phyloP scores from a whole-genome alignment of 2,329 filamentous ascomycete genomes.

The Venturia effusa region DNA sequence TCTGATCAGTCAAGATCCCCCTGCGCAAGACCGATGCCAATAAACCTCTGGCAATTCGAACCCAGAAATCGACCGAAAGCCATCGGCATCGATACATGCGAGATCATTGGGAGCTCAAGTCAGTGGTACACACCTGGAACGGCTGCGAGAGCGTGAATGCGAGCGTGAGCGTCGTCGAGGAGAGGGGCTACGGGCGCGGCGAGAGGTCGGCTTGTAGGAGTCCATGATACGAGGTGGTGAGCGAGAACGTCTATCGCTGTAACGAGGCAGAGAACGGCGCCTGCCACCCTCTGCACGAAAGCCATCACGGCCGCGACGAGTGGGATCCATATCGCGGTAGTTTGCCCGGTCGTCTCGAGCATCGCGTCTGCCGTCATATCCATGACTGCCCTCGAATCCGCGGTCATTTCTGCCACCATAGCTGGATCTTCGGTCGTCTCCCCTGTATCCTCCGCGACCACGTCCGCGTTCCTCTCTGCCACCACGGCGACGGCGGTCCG shows the following conservation, averaged over 20 bases:
- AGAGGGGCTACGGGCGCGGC: neutral
- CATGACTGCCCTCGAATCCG: conserved; percentile 11
- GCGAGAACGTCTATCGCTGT: neutral
- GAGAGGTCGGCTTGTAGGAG: neutral
- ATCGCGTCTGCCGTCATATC: neutral
- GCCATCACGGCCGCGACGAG: neutral
- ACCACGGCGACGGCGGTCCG: conserved; percentile 56
- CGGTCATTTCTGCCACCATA: conserved; percentile 34
- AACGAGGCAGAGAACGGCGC: neutral
- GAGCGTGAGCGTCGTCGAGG: neutral
- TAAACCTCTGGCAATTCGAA: neutral
- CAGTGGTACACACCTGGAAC: neutral
- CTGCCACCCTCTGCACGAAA: conserved; percentile 1
- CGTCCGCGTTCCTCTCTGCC: conserved; percentile 36
- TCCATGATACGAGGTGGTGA: conserved; percentile 3
- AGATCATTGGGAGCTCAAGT: neutral
- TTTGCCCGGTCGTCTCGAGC: neutral
- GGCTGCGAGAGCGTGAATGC: conserved; percentile 4
- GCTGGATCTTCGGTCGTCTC: neutral
- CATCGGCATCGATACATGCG: neutral
- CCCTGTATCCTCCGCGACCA: conserved; percentile 29
- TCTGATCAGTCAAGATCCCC: neutral
- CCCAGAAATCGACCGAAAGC: neutral
- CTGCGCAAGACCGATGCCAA: neutral
- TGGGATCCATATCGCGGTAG: neutral